Evolutionary conservation across 345 rosid species (phyloP).

Genomic region (Sonneratia alba): DNA sequence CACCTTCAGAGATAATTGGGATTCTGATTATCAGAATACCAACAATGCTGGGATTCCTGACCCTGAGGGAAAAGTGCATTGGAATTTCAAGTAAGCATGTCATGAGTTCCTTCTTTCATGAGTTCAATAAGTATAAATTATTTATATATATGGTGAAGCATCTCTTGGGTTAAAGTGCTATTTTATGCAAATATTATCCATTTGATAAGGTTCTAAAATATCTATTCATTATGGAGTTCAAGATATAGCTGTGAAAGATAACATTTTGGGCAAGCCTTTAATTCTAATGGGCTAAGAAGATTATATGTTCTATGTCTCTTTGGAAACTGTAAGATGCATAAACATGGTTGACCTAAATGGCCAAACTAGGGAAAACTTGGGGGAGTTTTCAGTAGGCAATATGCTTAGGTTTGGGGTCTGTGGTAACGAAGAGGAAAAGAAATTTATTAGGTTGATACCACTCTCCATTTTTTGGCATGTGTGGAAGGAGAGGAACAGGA

Average conservation of each 20-base stretch:
- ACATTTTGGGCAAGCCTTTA: not conserved
- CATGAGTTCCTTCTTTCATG: not conserved
- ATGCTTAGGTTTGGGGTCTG: no score
- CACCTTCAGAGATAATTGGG: constrained; percentile 88
- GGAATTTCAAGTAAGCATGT: constrained; percentile 79
- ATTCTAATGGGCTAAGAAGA: not conserved
- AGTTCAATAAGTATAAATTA: not conserved
- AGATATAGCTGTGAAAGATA: not conserved
- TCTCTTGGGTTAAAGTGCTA: not conserved
- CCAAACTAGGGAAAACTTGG: not conserved
- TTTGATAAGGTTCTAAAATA: not conserved
- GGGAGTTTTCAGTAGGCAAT: not conserved
- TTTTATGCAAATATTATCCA: not conserved
- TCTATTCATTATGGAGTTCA: not conserved
- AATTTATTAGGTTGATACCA: no score
- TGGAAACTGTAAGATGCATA: not conserved
- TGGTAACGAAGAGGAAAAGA: no score
- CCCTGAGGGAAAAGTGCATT: constrained; percentile 52
- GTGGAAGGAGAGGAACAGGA: no score
- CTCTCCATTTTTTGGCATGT: no score
- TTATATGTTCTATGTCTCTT: not conserved
- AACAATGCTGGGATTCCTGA: constrained; percentile 95
- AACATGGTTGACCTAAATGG: not conserved
- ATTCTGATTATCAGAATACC: constrained; percentile 77
- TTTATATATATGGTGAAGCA: not conserved